Evolutionary conservation across 495 filamentous ascomycete species (phyloP), one percentile per base, ranked within the genome.

Genomic region (Rhypophila decipiens): DNA sequence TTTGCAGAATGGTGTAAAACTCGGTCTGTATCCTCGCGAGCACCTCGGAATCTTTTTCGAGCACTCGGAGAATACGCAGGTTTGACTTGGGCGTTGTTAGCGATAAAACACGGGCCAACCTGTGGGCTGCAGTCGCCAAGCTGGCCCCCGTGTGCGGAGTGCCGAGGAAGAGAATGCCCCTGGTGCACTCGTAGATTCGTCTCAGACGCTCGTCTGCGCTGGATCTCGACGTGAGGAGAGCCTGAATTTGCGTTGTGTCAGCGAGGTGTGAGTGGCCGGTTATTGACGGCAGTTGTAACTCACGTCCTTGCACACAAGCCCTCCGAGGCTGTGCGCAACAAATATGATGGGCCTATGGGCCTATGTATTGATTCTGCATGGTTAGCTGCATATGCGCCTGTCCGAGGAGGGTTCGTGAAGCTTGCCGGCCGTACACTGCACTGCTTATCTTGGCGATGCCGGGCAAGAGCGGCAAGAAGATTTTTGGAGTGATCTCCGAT

Each of bases 401-500:
- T 9, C 13, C 12, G 18, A 9, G 18, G 36, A 15, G 13, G 9
- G 10, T 9, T 39, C 2, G 31, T 35, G 31, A 40, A 4, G 24
- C 38, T 40, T 22, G 24, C 38, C 8, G 38, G n/a, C n/a, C n/a
- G n/a, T n/a, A 31, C 27, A 31, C 18, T 39, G 36, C 12, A 27
- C 12, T 27, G 24, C 4, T 24, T 24, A 42, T 39, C 38, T 20
- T 18, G 5, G 9, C 40, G 19, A 4, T 29, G 40, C 15, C n/a
- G n/a, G n/a, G 21, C 40, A 3, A 42, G 3, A 9, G 40, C 40
- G 3, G 21, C 7, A 27, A 42, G 40, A 21, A 42, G 40, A 8
- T 42, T 42, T 13, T 42, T 42, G 40, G 40, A 24, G 22, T 42
- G 40, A 15, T 42, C 40, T 11, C 40, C 40, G 13, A 42, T 42